Evolutionary conservation across 2,329 filamentous ascomycete genomes (phyloP).

Genomic region (Hypomyces perniciosus): DNA sequence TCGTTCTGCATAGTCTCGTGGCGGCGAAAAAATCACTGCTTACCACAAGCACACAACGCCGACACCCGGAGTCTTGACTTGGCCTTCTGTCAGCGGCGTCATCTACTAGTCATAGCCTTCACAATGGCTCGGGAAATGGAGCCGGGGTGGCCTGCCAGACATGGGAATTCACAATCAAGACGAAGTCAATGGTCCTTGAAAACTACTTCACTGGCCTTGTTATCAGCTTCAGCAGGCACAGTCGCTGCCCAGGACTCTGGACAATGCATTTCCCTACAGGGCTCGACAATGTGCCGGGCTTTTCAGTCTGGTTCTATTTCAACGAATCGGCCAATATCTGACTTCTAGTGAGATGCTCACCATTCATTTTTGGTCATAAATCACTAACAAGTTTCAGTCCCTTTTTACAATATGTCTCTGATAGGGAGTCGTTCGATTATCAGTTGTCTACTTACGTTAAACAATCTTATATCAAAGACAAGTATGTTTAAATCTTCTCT

Average conservation of each 20-base stretch:
- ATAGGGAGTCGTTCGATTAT: conserved; percentile 68
- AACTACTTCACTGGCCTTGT: conserved; percentile 20
- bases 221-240: conserved; percentile 23
- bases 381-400: conserved; percentile 49
- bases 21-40: neutral
- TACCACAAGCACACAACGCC: no score
- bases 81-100: no score
- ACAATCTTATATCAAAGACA: conserved; percentile 66
- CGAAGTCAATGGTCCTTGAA: conserved; percentile 16
- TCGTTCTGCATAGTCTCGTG: neutral
- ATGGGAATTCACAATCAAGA: conserved; percentile 8
- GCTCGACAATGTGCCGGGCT: conserved; percentile 64
- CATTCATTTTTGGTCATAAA: neutral
- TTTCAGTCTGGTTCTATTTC: conserved; percentile 69
- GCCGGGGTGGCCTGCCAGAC: conserved; percentile 11
- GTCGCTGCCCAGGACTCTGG: conserved; percentile 30
- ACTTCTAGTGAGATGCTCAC: conserved; percentile 55
- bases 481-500: conserved; percentile 51
- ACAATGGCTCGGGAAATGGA: conserved; percentile 6
- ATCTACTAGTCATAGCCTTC: neutral
- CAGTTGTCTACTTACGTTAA: conserved; percentile 67
- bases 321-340: conserved; percentile 50
- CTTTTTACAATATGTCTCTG: conserved; percentile 78
- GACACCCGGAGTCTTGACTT: neutral
- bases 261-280: conserved; percentile 60